phyloP scores from a whole-genome alignment of 2,329 filamentous ascomycete species.

The Hymenoscyphus fraxineus region DNA sequence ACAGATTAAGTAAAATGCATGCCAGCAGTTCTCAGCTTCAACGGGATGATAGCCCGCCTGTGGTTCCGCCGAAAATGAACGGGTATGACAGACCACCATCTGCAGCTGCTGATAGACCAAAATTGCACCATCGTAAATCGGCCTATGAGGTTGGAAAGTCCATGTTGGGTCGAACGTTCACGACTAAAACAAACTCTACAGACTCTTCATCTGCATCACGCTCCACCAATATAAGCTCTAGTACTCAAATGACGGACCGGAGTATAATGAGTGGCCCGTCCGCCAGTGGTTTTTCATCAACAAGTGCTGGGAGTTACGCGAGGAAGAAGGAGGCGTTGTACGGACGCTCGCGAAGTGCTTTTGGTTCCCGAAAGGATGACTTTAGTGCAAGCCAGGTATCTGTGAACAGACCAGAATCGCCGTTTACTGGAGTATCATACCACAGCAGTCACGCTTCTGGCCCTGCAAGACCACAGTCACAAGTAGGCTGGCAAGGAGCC shows the following conservation, averaged over 20 bases:
- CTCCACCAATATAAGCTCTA: slow-evolving; percentile 62
- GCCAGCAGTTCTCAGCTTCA: slow-evolving; percentile 18
- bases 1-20: slow-evolving; percentile 51
- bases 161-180: slow-evolving; percentile 73
- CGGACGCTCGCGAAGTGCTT: slow-evolving; percentile 58
- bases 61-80: slow-evolving; percentile 46
- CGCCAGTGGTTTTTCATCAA: slow-evolving; percentile 86
- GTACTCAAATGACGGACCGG: slow-evolving; percentile 73
- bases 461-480: slow-evolving; percentile 54
- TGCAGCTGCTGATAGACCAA: slow-evolving; percentile 45
- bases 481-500: slow-evolving; percentile 53
- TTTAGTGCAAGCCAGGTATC: slow-evolving; percentile 31
- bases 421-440: slow-evolving; percentile 78
- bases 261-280: slow-evolving; percentile 94
- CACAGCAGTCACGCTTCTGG: slow-evolving; percentile 76
- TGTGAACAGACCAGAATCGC: slow-evolving; percentile 55
- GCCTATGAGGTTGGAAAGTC: slow-evolving; percentile 72
- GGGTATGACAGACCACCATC: slow-evolving; percentile 54
- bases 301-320: slow-evolving; percentile 89
- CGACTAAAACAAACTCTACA: slow-evolving; percentile 82
- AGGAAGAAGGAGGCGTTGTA: slow-evolving; percentile 57
- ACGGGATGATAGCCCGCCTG: slow-evolving; percentile 21
- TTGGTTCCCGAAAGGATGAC: slow-evolving; percentile 54
- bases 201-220: slow-evolving; percentile 70
- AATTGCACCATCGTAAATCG: slow-evolving; percentile 64